phyloP scores from a whole-genome alignment of 768 basidiomycete genomes.

The Suillus americanus region DNA sequence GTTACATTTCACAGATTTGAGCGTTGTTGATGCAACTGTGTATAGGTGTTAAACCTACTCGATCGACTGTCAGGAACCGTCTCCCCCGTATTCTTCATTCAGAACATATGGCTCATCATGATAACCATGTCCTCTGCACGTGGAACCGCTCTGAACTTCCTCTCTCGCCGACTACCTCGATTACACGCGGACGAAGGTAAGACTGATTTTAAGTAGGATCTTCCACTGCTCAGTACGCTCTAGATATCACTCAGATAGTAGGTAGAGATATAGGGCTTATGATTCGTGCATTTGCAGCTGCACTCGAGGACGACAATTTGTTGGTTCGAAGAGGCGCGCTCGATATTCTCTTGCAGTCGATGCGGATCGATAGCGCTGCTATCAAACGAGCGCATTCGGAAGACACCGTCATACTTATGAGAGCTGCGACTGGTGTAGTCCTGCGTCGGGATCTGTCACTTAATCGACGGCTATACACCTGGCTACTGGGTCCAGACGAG shows the following conservation, averaged over 20 bases:
- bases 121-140: slow-evolving; percentile 85
- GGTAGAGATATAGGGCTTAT: slow-evolving; percentile 90
- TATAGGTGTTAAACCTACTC: slow-evolving; percentile 74
- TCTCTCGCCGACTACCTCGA: slow-evolving; percentile 76
- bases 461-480: slow-evolving; percentile 89
- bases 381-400: slow-evolving; percentile 66
- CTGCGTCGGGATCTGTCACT: slow-evolving; percentile 90
- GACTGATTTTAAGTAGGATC: slow-evolving; percentile 6
- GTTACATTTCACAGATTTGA: background rate
- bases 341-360: slow-evolving; percentile 78
- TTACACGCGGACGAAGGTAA: slow-evolving; percentile 71
- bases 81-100: slow-evolving; percentile 87
- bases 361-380: slow-evolving; percentile 71
- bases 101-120: slow-evolving; percentile 94
- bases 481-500: slow-evolving; percentile 87
- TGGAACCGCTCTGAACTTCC: slow-evolving; percentile 84
- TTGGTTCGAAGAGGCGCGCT: slow-evolving; percentile 85
- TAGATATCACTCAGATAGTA: slow-evolving; percentile 68
- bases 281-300: slow-evolving; percentile 89
- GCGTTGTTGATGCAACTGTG: slow-evolving; percentile 13
- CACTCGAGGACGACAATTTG: slow-evolving; percentile 90
- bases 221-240: slow-evolving; percentile 7
- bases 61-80: slow-evolving; percentile 83
- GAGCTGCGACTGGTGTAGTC: slow-evolving; percentile 84
- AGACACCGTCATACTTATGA: slow-evolving; percentile 83